Conservation (phyloP, 805 yeast species). For the Scheffersomyces ergatensis region DNA sequence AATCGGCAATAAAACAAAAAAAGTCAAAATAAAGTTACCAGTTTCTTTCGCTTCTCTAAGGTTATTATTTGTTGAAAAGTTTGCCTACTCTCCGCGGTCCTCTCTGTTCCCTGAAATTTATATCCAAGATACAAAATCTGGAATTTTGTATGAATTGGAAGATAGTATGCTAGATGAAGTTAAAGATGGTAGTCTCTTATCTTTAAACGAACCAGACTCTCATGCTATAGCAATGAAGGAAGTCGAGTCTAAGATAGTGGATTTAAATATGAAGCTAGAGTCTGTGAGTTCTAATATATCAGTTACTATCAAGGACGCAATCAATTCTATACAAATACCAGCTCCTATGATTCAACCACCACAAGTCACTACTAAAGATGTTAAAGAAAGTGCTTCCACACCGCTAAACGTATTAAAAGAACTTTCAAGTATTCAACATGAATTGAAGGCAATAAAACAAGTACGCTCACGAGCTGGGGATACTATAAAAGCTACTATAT, state of each 20-base stretch:
- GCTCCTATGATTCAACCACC: constrained; percentile 10
- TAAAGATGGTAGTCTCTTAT: constrained; percentile 55
- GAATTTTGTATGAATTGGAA: constrained; percentile 77
- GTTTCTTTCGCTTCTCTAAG: constrained; percentile 54
- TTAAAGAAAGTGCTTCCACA: neutral
- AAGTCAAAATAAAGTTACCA: constrained; percentile 44
- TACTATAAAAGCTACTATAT: constrained; percentile 41
- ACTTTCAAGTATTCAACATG: constrained; percentile 43
- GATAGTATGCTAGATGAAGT: constrained; percentile 62
- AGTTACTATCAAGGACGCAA: constrained; percentile 15
- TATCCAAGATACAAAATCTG: constrained; percentile 57
- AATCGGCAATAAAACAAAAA: constrained; percentile 53
- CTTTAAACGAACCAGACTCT: constrained; percentile 49
- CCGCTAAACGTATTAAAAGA: constrained; percentile 17
- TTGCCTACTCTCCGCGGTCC: constrained; percentile 76
- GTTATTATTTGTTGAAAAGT: constrained; percentile 78
- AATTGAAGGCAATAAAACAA: constrained; percentile 55
- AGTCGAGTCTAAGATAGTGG: constrained; percentile 18
- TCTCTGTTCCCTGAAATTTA: constrained; percentile 77
- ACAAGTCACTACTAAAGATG: constrained; percentile 3
- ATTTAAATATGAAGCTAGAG: constrained; percentile 16
- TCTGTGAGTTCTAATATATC: constrained; percentile 9
- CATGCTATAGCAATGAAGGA: constrained; percentile 12
- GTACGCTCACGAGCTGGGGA: constrained; percentile 46
- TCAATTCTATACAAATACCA: constrained; percentile 19